Evolutionary conservation across 441 rosid genomes (phyloP).

Genomic region (Kokia cookei): DNA sequence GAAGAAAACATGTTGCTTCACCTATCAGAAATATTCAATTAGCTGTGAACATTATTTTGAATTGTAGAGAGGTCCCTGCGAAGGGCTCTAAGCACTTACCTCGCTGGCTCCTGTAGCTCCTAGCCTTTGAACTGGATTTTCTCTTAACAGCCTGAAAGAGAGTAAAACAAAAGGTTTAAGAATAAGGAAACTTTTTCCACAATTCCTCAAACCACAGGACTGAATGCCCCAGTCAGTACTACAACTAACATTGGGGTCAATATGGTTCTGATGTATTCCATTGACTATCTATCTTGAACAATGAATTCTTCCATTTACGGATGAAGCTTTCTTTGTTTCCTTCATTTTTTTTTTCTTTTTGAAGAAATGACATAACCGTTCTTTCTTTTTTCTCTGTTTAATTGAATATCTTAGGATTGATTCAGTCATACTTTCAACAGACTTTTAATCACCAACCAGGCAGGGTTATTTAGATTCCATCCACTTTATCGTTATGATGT

Average conservation of each 20-base stretch:
- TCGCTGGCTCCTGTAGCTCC: slow-evolving; percentile 95
- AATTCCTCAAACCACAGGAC: background rate
- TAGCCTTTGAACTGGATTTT: slow-evolving; percentile 83
- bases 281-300: background rate
- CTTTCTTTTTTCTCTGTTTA: background rate
- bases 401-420: background rate
- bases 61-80: slow-evolving; percentile 1
- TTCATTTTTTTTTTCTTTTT: background rate
- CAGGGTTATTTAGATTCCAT: background rate
- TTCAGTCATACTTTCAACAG: background rate
- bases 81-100: slow-evolving; percentile 37
- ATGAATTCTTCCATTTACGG: background rate
- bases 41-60: slow-evolving; percentile 6
- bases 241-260: background rate
- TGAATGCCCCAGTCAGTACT: background rate
- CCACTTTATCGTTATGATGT: background rate
- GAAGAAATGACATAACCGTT: background rate
- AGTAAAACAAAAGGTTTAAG: background rate
- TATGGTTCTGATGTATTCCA: background rate
- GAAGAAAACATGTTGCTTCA: slow-evolving; percentile 82
- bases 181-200: background rate
- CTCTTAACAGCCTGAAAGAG: slow-evolving; percentile 67
- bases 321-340: background rate
- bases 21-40: slow-evolving; percentile 43
- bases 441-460: background rate